These are phyloP conservation scores for Globisporangium radiosum DNA, from an alignment of 352 stramenopile species.

Conservation along the genomic window DNA sequence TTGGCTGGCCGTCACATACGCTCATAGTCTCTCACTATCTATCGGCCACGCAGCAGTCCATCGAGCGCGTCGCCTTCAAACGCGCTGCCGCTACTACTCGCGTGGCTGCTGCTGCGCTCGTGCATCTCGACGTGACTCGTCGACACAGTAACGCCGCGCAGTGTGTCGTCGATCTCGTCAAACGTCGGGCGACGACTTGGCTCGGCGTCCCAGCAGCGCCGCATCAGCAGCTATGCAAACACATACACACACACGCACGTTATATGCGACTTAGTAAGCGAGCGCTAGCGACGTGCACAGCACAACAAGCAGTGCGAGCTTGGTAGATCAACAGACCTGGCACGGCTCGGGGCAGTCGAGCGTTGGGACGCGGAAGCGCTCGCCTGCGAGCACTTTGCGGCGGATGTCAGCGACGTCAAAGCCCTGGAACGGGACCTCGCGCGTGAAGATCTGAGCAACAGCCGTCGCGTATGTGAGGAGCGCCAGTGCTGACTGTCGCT, in stretches of 20 bases:
- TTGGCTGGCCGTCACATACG: no score
- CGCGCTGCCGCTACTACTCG: not conserved
- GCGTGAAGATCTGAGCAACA: slow-evolving; percentile 56
- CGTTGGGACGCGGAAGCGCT: slow-evolving; percentile 71
- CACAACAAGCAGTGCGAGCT: no score
- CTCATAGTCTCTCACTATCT: slow-evolving; percentile 2
- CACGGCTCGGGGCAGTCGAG: slow-evolving; percentile 57
- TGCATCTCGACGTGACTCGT: slow-evolving; percentile 28
- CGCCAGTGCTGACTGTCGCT: no score
- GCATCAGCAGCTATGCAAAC: slow-evolving; percentile 43
- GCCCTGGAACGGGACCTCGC: slow-evolving; percentile 70
- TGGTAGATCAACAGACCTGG: slow-evolving; percentile 17
- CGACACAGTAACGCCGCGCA: slow-evolving; percentile 28
- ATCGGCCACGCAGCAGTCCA: slow-evolving; percentile 33
- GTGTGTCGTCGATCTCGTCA: slow-evolving; percentile 42
- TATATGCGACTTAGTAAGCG: not conserved
- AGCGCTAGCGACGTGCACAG: no score
- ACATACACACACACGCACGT: not conserved
- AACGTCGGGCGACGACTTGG: slow-evolving; percentile 45
- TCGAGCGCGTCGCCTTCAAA: slow-evolving; percentile 58
- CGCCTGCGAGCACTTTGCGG: slow-evolving; percentile 57
- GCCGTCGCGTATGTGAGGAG: not conserved
- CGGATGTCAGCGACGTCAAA: slow-evolving; percentile 72
- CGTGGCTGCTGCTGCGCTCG: slow-evolving; percentile 11
- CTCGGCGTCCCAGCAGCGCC: slow-evolving; percentile 58